phyloP scores from a whole-genome alignment of 805 yeast genomes.

The Ogataea paraovalis region DNA sequence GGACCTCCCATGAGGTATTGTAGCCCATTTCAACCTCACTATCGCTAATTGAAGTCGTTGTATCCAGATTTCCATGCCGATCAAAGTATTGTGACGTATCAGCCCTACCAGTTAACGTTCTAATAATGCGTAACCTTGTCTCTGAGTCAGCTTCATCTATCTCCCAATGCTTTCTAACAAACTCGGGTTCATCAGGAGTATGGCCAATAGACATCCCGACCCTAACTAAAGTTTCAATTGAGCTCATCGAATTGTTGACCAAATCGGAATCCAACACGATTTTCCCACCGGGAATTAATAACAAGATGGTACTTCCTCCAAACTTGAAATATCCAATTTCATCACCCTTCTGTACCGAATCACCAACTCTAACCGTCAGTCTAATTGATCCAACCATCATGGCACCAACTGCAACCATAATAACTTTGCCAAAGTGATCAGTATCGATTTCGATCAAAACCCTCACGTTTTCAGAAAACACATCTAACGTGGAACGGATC shows the following conservation, averaged over 20 bases:
- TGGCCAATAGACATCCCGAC: conserved; percentile 96
- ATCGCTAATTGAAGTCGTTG: conserved; percentile 1
- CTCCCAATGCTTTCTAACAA: conserved; percentile 38
- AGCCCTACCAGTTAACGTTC: conserved; percentile 49
- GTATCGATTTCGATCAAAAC: conserved; percentile 75
- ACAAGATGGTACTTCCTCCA: conserved; percentile 87
- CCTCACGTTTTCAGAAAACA: conserved; percentile 87
- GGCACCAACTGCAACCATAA: conserved; percentile 86
- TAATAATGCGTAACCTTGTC: conserved; percentile 45
- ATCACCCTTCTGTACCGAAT: conserved; percentile 58
- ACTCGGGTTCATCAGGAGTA: conserved; percentile 44
- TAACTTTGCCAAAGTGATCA: conserved; percentile 69
- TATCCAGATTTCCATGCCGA: background rate
- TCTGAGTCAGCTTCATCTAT: conserved; percentile 45
- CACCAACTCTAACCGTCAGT: conserved; percentile 61
- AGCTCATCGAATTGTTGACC: conserved; percentile 56
- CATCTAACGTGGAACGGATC: conserved; percentile 79
- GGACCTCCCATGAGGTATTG: conserved; percentile 27
- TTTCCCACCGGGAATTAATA: conserved; percentile 50
- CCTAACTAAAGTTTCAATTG: conserved; percentile 76
- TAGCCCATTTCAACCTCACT: conserved; percentile 8
- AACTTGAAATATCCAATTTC: conserved; percentile 94
- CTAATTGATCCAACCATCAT: conserved; percentile 98
- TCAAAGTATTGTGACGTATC: background rate
- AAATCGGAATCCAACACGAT: conserved; percentile 73